Base-by-base conservation (phyloP, 2,329 filamentous ascomycete species). In the Fusarium sacchari region DNA sequence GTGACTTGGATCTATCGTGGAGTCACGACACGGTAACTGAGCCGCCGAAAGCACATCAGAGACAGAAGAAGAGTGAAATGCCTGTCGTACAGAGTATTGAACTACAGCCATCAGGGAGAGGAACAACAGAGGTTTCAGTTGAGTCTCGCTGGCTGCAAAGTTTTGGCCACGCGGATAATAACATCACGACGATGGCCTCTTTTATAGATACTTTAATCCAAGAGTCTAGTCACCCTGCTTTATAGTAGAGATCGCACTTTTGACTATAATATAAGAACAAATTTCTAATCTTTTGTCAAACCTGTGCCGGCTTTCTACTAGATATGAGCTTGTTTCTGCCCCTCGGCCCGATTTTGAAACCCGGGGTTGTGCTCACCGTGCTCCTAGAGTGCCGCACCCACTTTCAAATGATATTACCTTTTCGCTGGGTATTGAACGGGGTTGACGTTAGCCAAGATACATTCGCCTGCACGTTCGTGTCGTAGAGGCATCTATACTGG, bases 101-200 rank as follows among this genome's bases (percentile, higher is more conserved):
- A 39, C 18, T 69, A 6, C 64, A 69, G 0, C 67, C 67, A 5
- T 57, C 34, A 7, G 67, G 67, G 10, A 52, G 64, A 50, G 67
- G 67, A 3, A 69, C 40, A 22, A 69, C 50, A 5, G 67, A 69
- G 40, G 67, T 69, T 24, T 69, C 58, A 17, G 67, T 69, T 10
- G 43, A 64, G 36, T 69, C 67, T 28, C 64, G 67, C 17, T 44
- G 44, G 17, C 14, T 46, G 20, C 44, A 63, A 13, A 61, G 56
- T 26, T 26, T 44, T 1, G 22, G 28, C 5, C 58, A 26, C 2
- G 11, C 10, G 4, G 64, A 69, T 22, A 34, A 28, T 6, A 34
- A 52, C 9, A 46, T 69, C 10, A 63, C 44, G 10, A 69, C 64
- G 18, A 64, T 69, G 36, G 50, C 64, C 5, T 50, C 50, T 28